Base-by-base conservation (phyloP, 345 rosid species). In the Citrus cavaleriei region DNA sequence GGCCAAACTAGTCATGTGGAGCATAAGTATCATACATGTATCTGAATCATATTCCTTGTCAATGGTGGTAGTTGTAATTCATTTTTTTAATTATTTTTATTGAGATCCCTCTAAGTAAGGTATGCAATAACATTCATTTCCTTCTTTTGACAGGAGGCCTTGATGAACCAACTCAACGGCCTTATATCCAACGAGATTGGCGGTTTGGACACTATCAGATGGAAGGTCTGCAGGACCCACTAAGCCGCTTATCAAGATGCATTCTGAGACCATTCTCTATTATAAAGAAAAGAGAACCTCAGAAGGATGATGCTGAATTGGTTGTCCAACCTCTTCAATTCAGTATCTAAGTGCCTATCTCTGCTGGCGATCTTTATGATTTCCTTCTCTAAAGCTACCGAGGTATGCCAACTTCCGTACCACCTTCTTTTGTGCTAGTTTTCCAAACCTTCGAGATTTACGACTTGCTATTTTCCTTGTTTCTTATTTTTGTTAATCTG, bases 201-300 rank as follows among this genome's bases (percentile, higher is more conserved):
- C 91, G 95, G 63, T 95, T 95, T 83, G 98, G 98, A 78, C 98
- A 92, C 84, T 95, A 95, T 78, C 90, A 92, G 85, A 85, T 95
- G 94, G 98, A 95, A 74, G 97, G 98, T 81, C 91, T 95, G 68
- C 98, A 93, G 84, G 98, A 95, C 74, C 98, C 98, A 1, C 72
- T 95, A 68, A 92, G 92, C 81, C 86, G 93, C 32, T 35, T 92
- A 22, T 85, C 88, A 57, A 83, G 93, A 86, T 57, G 77, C 70
- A 81, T 95, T 73, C 84, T 84, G 68, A 89, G 72, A 35, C 85
- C 91, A 57, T 80, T 92, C 83, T 78, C 84, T 75, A 77, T 79
- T 19, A 76, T 32, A 74, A 88, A 76, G 86, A 91, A 81, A 66
- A 87, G 84, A 79, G 86, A 86, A 63, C 76, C 79, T 49, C 73